Conservation (phyloP, 345 rosid genomes). For the Noccaea bulbosa region DNA sequence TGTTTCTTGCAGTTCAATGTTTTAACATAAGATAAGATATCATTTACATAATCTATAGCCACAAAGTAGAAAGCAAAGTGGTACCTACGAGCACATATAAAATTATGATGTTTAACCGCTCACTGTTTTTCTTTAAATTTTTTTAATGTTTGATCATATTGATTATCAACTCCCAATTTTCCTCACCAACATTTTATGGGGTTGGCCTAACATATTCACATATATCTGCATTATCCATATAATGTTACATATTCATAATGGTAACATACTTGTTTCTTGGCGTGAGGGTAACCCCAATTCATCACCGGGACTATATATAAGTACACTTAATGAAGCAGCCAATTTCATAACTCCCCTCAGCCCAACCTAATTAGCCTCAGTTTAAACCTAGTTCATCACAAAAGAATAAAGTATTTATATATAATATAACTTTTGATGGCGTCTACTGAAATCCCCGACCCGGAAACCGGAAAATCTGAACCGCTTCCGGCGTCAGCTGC, state of each 20-base stretch:
- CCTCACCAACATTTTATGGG: slow-evolving; percentile 31
- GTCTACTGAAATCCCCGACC: slow-evolving; percentile 50
- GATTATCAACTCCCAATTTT: slow-evolving; percentile 24
- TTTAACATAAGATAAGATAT: slow-evolving; percentile 3
- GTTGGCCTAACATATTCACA: slow-evolving; percentile 39
- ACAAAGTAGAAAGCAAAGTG: slow-evolving; percentile 35
- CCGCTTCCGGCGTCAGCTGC: slow-evolving; percentile 27
- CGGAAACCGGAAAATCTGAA: slow-evolving; percentile 40
- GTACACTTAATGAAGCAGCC: neutral
- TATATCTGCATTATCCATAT: slow-evolving; percentile 9
- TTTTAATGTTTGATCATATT: neutral
- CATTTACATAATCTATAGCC: slow-evolving; percentile 20
- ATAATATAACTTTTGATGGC: slow-evolving; percentile 47
- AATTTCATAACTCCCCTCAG: slow-evolving; percentile 1
- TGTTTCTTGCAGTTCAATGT: too few relatives aligned
- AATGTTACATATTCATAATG: too few relatives aligned
- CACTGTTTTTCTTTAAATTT: slow-evolving; percentile 1
- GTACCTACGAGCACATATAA: slow-evolving; percentile 39
- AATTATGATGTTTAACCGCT: slow-evolving; percentile 41
- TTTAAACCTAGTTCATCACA: neutral
- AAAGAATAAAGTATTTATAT: neutral
- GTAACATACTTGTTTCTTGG: slow-evolving; percentile 12
- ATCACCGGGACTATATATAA: slow-evolving; percentile 11
- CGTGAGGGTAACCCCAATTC: slow-evolving; percentile 39
- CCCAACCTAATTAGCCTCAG: neutral